phyloP scores from a whole-genome alignment of 768 basidiomycete species.

The Lentinula lateritia region DNA sequence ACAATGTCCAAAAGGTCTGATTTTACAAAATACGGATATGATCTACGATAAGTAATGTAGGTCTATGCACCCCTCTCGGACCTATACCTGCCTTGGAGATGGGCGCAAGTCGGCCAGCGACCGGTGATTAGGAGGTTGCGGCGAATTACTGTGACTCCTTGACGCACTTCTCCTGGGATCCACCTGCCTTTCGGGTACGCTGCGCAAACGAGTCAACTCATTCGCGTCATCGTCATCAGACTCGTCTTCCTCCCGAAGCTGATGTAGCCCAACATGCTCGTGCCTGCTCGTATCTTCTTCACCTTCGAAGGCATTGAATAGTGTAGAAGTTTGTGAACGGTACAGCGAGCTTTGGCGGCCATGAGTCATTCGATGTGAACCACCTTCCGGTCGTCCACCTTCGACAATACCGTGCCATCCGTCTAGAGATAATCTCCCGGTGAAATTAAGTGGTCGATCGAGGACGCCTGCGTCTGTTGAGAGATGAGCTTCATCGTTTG shows the following conservation, averaged over 20 bases:
- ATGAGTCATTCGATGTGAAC: slow-evolving; percentile 35
- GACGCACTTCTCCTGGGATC: slow-evolving; percentile 26
- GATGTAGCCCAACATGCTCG: slow-evolving; percentile 51
- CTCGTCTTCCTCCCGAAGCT: slow-evolving; percentile 66
- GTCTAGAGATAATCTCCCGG: slow-evolving; percentile 78
- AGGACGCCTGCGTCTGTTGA: slow-evolving; percentile 56
- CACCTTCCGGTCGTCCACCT: slow-evolving; percentile 24
- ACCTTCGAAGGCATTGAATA: slow-evolving; percentile 77
- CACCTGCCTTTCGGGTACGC: slow-evolving; percentile 5
- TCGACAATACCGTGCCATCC: slow-evolving; percentile 51
- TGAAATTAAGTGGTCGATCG: slow-evolving; percentile 76
- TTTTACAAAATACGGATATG: not conserved
- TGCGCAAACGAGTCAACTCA: slow-evolving; percentile 21
- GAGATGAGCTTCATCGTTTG: slow-evolving; percentile 32
- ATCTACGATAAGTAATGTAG: not conserved
- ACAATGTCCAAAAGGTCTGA: not conserved
- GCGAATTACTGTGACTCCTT: slow-evolving; percentile 54
- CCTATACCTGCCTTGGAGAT: slow-evolving; percentile 1
- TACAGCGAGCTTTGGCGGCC: slow-evolving; percentile 64
- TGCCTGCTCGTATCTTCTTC: slow-evolving; percentile 25
- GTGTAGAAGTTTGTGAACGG: slow-evolving; percentile 54
- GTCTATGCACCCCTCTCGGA: not conserved
- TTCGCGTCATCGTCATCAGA: slow-evolving; percentile 42
- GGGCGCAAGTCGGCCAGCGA: slow-evolving; percentile 35
- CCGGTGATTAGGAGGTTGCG: slow-evolving; percentile 20